Evolutionary conservation across 2,329 filamentous ascomycete species (phyloP).

Genomic region (Lasiodiplodia sp.): DNA sequence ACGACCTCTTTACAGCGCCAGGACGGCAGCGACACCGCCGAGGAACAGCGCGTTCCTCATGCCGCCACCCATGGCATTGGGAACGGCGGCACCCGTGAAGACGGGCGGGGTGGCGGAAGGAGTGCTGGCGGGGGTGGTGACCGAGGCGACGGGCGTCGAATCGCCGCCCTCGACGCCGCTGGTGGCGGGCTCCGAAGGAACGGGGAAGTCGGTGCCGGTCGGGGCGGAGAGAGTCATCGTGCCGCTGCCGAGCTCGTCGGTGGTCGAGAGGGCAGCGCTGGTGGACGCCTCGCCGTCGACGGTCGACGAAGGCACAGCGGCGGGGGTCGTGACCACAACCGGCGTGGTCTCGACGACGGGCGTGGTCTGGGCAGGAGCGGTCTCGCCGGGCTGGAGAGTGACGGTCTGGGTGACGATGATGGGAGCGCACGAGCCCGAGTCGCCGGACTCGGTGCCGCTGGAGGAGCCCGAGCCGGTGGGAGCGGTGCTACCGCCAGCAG

Average conservation of each 20-base stretch:
- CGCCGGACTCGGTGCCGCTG: constrained; percentile 4
- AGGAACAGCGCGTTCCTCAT: constrained; percentile 20
- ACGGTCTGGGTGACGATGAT: constrained; percentile 15
- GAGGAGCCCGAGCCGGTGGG: constrained; percentile 6
- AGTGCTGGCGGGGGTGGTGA: constrained; percentile 13
- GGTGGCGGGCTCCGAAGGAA: constrained; percentile 16
- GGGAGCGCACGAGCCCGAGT: not conserved
- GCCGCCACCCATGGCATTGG: not conserved
- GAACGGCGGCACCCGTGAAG: constrained; percentile 13
- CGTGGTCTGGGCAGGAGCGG: constrained; percentile 1
- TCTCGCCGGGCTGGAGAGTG: constrained; percentile 24
- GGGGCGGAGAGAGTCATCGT: constrained; percentile 13
- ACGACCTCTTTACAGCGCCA: constrained; percentile 12
- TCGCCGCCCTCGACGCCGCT: constrained; percentile 18
- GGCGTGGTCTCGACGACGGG: not conserved
- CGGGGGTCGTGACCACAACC: not conserved
- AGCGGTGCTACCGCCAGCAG: not conserved
- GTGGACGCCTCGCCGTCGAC: constrained; percentile 12
- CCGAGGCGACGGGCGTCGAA: constrained; percentile 11
- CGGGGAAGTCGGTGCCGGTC: not conserved
- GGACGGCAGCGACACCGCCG: constrained; percentile 13
- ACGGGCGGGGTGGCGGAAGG: not conserved
- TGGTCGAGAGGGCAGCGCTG: not conserved
- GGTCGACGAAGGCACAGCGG: constrained; percentile 11
- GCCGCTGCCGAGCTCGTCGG: constrained; percentile 14